Evolutionary conservation across 192 early-diverging fungal species (phyloP).

Genomic region (Endogone sp.): DNA sequence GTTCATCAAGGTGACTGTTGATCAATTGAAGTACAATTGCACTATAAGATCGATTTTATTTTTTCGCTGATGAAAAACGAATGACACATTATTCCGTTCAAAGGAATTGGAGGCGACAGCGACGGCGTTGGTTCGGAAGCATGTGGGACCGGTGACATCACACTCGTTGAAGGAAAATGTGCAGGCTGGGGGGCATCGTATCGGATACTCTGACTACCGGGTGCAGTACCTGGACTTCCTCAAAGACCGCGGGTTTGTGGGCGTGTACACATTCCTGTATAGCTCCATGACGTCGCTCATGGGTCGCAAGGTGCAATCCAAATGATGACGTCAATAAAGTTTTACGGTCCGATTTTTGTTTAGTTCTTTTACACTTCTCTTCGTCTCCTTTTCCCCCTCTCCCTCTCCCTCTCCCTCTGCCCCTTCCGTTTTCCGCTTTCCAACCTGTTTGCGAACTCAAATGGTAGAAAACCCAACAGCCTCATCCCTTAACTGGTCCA

Average conservation of each 20-base stretch:
- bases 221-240: slow-evolving; percentile 36
- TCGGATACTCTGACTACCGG: slow-evolving; percentile 34
- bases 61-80: no score
- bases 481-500: no score
- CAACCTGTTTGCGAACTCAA: no score
- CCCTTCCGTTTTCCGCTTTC: no score
- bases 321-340: slow-evolving; percentile 1
- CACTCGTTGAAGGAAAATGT: slow-evolving; percentile 6
- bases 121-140: no score
- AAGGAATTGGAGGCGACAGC: no score
- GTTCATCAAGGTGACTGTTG: no score
- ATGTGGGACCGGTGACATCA: not conserved
- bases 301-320: not conserved
- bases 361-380: no score
- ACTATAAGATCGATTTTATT: no score
- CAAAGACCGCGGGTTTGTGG: slow-evolving; percentile 24
- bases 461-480: no score
- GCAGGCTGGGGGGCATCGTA: slow-evolving; percentile 24
- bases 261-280: slow-evolving; percentile 30
- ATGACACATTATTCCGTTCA: not conserved
- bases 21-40: no score
- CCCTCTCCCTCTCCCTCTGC: not conserved
- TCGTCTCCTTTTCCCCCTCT: not conserved
- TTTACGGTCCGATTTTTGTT: not conserved
- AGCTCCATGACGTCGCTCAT: slow-evolving; percentile 14